phyloP scores from a whole-genome alignment of 2,329 filamentous ascomycete species.

The Phialophora chinensis region DNA sequence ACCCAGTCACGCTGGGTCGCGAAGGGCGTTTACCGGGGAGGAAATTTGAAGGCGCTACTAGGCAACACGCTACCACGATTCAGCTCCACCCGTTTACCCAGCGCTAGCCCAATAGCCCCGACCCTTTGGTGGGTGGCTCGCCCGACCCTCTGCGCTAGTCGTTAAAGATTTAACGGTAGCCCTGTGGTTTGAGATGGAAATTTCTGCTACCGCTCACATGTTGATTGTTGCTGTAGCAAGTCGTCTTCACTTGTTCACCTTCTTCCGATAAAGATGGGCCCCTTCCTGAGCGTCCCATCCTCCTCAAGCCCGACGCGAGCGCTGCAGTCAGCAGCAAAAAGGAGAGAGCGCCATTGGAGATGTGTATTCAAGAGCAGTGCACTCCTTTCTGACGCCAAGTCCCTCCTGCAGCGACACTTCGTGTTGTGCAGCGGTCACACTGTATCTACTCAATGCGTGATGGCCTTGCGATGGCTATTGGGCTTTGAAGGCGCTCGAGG shows the following conservation, averaged over 20 bases:
- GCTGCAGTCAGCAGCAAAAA: background rate
- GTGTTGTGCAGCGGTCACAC: slow-evolving; percentile 5
- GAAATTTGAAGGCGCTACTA: slow-evolving; percentile 31
- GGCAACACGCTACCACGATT: slow-evolving; percentile 11
- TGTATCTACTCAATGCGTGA: background rate
- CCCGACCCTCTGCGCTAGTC: background rate
- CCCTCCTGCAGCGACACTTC: background rate
- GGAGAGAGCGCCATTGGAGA: too few species aligned
- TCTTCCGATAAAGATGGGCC: background rate
- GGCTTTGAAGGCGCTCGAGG: background rate
- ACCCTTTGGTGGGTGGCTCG: background rate
- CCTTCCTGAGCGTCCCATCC: background rate
- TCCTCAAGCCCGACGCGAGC: background rate
- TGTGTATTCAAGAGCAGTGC: background rate
- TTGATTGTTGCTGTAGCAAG: slow-evolving; percentile 3
- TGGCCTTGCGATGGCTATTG: background rate
- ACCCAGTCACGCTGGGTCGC: slow-evolving; percentile 17
- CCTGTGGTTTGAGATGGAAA: background rate
- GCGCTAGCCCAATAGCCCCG: slow-evolving; percentile 4
- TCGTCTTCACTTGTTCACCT: background rate
- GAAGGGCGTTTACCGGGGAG: slow-evolving; percentile 13
- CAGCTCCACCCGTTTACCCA: slow-evolving; percentile 15
- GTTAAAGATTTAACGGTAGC: background rate
- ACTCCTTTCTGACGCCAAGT: slow-evolving; percentile 8
- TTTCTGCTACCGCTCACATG: slow-evolving; percentile 5